phyloP scores from a whole-genome alignment of 2,329 filamentous ascomycete species.

The Trichophyton mentagrophytes region DNA sequence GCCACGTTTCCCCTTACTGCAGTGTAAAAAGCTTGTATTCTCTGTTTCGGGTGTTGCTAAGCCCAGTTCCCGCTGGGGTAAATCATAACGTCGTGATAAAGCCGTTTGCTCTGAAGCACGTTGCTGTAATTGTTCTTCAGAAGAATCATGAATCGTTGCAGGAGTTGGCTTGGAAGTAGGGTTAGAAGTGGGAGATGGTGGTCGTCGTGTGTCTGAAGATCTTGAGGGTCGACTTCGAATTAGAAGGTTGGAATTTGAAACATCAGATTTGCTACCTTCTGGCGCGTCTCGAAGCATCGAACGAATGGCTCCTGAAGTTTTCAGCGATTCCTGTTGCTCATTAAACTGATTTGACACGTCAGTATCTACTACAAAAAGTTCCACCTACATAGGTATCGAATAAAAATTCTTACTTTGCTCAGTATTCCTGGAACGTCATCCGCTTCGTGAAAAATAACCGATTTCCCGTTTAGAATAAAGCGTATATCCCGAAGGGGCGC shows the following conservation, averaged over 20 bases:
- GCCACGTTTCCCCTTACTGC: neutral
- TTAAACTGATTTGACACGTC: neutral
- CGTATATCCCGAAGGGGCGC: constrained; percentile 63
- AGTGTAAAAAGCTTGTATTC: constrained; percentile 18
- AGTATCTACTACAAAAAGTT: neutral
- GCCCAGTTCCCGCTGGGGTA: constrained; percentile 21
- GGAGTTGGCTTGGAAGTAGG: neutral
- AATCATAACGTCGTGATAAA: constrained; percentile 3
- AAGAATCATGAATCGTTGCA: neutral
- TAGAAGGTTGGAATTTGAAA: neutral
- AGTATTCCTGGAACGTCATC: constrained; percentile 44
- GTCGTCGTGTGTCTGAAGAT: constrained; percentile 3
- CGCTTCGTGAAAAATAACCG: constrained; percentile 51
- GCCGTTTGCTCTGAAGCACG: neutral
- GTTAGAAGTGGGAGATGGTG: constrained; percentile 4
- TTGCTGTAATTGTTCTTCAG: neutral
- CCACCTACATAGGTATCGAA: no score
- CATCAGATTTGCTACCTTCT: neutral
- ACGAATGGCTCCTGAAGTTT: neutral
- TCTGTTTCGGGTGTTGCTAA: constrained; percentile 32
- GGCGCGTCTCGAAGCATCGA: neutral
- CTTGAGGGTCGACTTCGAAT: neutral
- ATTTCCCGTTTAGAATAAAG: constrained; percentile 53
- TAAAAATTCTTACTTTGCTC: constrained; percentile 37
- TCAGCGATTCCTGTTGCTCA: neutral